Percentiles rank a stretch among this genome's conserved stretches.
Evolutionary conservation across 2,329 filamentous ascomycete genomes (phyloP).

Genomic region (Xylariaceae sp.): DNA sequence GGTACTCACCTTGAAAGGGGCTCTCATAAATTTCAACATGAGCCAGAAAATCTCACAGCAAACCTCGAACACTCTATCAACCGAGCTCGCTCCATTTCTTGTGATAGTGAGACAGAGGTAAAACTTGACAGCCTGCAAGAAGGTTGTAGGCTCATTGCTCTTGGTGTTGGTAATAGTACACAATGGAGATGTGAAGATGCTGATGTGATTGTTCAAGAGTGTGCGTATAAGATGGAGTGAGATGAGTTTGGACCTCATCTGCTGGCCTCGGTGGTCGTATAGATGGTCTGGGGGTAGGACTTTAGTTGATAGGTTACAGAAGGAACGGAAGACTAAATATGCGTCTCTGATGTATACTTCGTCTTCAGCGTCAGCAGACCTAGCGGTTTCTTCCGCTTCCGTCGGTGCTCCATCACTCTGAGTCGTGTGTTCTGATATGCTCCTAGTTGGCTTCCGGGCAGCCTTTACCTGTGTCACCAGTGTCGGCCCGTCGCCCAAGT

Average conservation of each 20-base stretch:
- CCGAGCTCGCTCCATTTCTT: slow-evolving; percentile 89
- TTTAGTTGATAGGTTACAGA: slow-evolving; percentile 97
- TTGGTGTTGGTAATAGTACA: slow-evolving; percentile 91
- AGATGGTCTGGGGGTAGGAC: slow-evolving; percentile 83
- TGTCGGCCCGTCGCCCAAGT: slow-evolving; percentile 62
- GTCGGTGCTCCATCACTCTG: slow-evolving; percentile 47
- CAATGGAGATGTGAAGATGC: slow-evolving; percentile 84
- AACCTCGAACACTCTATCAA: slow-evolving; percentile 89
- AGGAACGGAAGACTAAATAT: slow-evolving; percentile 93
- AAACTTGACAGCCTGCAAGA: slow-evolving; percentile 93
- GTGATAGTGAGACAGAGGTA: slow-evolving; percentile 94
- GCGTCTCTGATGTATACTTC: slow-evolving; percentile 97
- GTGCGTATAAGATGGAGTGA: slow-evolving; percentile 95
- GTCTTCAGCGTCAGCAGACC: slow-evolving; percentile 69
- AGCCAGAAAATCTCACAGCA: slow-evolving; percentile 98
- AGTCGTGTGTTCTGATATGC: slow-evolving; percentile 49
- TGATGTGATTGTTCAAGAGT: slow-evolving; percentile 87
- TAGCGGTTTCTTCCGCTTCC: slow-evolving; percentile 54
- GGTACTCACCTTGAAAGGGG: slow-evolving; percentile 77
- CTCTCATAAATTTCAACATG: slow-evolving; percentile 89
- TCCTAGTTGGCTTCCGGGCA: slow-evolving; percentile 39
- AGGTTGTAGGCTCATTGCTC: slow-evolving; percentile 80
- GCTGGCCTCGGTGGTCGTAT: slow-evolving; percentile 86
- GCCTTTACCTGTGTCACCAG: slow-evolving; percentile 62
- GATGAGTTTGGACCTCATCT: slow-evolving; percentile 95